Base-by-base conservation (phyloP, 2,329 filamentous ascomycete species). In the Diaporthe longicolla region DNA sequence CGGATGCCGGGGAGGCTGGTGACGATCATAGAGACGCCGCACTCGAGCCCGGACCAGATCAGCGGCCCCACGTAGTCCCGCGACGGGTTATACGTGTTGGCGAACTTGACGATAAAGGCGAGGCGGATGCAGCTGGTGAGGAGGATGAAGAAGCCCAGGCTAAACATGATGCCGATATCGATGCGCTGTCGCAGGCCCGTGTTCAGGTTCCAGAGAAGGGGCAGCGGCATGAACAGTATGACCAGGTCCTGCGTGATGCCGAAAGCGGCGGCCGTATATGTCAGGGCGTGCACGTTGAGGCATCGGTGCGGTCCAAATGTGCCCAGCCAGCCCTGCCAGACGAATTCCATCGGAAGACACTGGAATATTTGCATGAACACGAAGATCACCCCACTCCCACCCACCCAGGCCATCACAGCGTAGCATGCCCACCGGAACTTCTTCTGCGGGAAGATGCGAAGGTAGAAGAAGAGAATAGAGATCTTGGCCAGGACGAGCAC, bases 21-120 rank as follows among this genome's bases (percentile, higher is more conserved):
- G 29, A 85, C 82, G 45, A 86, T 80, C 57, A 86, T 80, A 32
- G 85, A 82, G 0, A 83, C 79, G 0, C 83, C 81, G 15, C 85
- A 79, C 76, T 87, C 85, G 26, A 86, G 76, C 3, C 83, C 84
- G 5, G 82, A 83, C 85, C 85, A 87, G 66, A 86, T 80, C 26
- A 85, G 73, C 4, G 80, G 78, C 73, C 84, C 81, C 4, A 81
- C 82, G 37, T 85, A 82, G 74, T 85, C 82, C 83, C 83, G 85
- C 0, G 83, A 83, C 3, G 84, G 83, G 57, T 85, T 84, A 15
- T 76, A 73, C 13, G 80, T 82, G 19, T 76, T 74, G 7, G 80
- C 81, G 69, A 83, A 82, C 3, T 74, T 61, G 24, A 82, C 76
- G 32, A 84, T 76, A 61, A 82, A 82, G 50, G 79, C 79, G 24